Evolutionary conservation across 495 filamentous ascomycete species (phyloP), one percentile per base, ranked within the genome.

Genomic region (Thermochaetoides thermophila): DNA sequence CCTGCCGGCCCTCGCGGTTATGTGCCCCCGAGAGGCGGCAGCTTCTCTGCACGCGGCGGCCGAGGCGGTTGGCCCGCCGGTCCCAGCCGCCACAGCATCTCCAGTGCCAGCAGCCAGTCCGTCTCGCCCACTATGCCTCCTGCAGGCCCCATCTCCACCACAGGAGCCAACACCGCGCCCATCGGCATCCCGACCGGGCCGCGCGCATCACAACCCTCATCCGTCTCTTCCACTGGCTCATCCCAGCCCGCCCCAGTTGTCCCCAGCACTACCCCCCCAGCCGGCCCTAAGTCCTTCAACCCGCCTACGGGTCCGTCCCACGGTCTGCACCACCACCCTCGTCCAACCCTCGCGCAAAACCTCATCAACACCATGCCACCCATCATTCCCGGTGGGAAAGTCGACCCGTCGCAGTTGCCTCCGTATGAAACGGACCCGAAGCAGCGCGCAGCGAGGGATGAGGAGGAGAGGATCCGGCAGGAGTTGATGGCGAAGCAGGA

Each of bases 1-100:
- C 61, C 61, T 0, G 44, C 63, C 0, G 63, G 63, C n/a, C 63
- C 63, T 1, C 50, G 63, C 20, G 60, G 60, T 10, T 68, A 66
- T 20, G 48, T 63, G 0, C 38, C 61, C 4, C 39, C 55, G 4
- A 46, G 45, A 9, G 52, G 59, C 25, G 48, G 55, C 11, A 41
- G 49, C 12, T 63, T 56, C 27, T 5, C 52, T 9, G 31, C 49
- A 4, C 57, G 61, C 18, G 56, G 60, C 14, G 50, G 59, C 34
- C 48, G 60, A 35, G 58, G 58, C 12, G 38, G 40, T 25, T 61
- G 61, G 59, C 42, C 47, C 7, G 45, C 32, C 13, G 43, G 49
- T 4, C 43, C 55, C 7, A 36, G 50, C 9, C 57, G 56, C 6
- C 60, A 57, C 25, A 47, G 52, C 32, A 31, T 39, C 10, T 32